Percentiles rank a stretch among this genome's conserved stretches.
Conservation (phyloP, 805 yeast species). For the Wickerhamiella slavikovae region DNA sequence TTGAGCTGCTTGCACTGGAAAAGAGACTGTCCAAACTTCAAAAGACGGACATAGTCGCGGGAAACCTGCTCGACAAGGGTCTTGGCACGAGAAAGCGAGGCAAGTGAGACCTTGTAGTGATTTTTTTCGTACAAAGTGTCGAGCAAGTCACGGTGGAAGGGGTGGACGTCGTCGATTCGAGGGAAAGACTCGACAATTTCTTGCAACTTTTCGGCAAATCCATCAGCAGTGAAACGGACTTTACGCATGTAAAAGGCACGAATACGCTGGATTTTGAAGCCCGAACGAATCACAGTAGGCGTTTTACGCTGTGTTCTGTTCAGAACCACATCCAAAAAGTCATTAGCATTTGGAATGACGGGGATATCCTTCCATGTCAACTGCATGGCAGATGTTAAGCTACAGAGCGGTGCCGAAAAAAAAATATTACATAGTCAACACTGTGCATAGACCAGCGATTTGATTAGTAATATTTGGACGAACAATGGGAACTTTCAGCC, state of each 20-base stretch:
- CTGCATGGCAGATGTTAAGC: slow-evolving; percentile 58
- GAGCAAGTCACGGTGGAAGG: slow-evolving; percentile 95
- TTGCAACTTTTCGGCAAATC: slow-evolving; percentile 79
- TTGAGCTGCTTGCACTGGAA: slow-evolving; percentile 98
- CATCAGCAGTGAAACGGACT: slow-evolving; percentile 90
- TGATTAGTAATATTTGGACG: no score
- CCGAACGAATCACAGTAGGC: slow-evolving; percentile 95
- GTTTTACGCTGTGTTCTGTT: slow-evolving; percentile 97
- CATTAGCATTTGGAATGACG: slow-evolving; percentile 78
- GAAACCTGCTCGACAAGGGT: slow-evolving; percentile 88
- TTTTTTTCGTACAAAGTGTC: slow-evolving; percentile 95
- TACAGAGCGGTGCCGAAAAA: slow-evolving; percentile 1
- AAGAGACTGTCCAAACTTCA: slow-evolving; percentile 92
- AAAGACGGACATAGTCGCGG: slow-evolving; percentile 80
- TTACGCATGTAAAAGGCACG: slow-evolving; percentile 96
- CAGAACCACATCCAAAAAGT: slow-evolving; percentile 85
- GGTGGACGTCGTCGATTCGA: slow-evolving; percentile 90
- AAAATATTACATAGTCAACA: background rate
- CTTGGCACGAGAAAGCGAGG: slow-evolving; percentile 86
- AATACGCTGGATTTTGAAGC: slow-evolving; percentile 89
- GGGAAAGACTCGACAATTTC: slow-evolving; percentile 82
- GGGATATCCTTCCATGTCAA: slow-evolving; percentile 97
- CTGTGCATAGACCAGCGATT: no score
- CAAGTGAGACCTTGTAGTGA: slow-evolving; percentile 90
- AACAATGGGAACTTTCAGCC: no score